Conservation (phyloP, 495 filamentous ascomycete genomes). For the Cairneyella variabilis region DNA sequence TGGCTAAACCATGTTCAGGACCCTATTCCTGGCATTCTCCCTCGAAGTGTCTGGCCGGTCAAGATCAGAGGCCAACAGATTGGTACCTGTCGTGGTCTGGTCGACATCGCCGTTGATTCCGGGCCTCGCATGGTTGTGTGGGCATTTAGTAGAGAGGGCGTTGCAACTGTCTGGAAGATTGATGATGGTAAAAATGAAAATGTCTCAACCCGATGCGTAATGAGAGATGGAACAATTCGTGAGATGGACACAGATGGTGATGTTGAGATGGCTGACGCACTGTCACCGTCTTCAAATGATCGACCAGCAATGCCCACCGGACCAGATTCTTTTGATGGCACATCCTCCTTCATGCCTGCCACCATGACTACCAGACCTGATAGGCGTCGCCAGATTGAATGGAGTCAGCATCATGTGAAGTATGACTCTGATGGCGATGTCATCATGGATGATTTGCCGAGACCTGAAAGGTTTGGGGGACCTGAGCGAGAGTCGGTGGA, state of each 20-base stretch:
- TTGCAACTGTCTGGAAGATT: constrained; percentile 30
- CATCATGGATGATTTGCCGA: constrained; percentile 41
- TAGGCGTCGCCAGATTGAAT: neutral
- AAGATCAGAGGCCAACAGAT: constrained; percentile 35
- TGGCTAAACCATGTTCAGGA: constrained; percentile 13
- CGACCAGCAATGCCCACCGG: neutral
- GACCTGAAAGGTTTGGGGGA: neutral
- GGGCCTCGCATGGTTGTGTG: constrained; percentile 35
- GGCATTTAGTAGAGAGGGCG: constrained; percentile 36
- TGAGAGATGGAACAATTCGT: constrained; percentile 26
- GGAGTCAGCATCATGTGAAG: neutral
- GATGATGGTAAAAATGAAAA: constrained; percentile 16
- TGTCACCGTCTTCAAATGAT: neutral
- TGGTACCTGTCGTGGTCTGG: constrained; percentile 29
- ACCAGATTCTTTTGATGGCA: constrained; percentile 19
- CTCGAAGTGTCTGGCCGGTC: constrained; percentile 27
- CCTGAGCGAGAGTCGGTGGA: neutral
- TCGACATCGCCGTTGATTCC: constrained; percentile 37
- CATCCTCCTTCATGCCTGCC: neutral
- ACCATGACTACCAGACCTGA: neutral
- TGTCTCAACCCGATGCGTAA: constrained; percentile 9
- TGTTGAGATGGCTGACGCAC: constrained; percentile 18
- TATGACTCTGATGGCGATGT: constrained; percentile 42
- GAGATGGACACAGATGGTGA: constrained; percentile 19
- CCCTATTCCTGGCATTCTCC: constrained; percentile 14